Base-by-base conservation (phyloP, 2,329 filamentous ascomycete genomes). In the Talaromyces sp. region DNA sequence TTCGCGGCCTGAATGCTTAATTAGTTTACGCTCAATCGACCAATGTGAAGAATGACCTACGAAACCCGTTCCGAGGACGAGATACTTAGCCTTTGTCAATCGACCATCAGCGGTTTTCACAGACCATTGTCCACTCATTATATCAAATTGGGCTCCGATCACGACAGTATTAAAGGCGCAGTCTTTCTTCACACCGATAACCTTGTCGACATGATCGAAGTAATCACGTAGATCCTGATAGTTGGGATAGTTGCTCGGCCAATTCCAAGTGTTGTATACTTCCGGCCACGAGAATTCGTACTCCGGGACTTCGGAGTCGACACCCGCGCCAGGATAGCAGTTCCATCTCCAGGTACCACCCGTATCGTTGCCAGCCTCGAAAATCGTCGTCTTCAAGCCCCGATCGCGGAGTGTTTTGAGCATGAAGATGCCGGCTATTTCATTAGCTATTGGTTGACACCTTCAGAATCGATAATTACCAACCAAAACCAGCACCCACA, bases 361-460 rank as follows among this genome's bases (percentile, higher is more conserved):
- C 0, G 76, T 65, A 46, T 78, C 76, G 8, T 73, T 73, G 10
- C 78, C 82, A 0, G 80, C 79, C 55, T 86, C 83, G 54, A 79
- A 80, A 19, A 84, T 73, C 27, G 76, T 73, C 2, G 74, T 69
- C 11, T 77, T 78, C 27, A 78, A 65, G 1, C 81, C 82, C 6
- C 35, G 49, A 11, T 57, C 49, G 4, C 55, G 55, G 17, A 57
- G 52, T 1, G 41, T 48, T 35, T 53, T 55, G 17, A 57, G 55
- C 43, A 50, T 49, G 36, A 52, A 56, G 2, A 52, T 7, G 8
- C 55, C 52, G 11, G 54, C 54, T 56, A 29, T 35, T 10, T 97
- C 90, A 60, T 83, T 78, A 69, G 96, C 90, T n/a, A n/a, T n/a
- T 94, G n/a, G 33, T 27, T 32, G 1, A 43, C 8, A 13, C 7